Evolutionary conservation across 495 filamentous ascomycete species (phyloP).

Genomic region (Aspergillus egyptiacus): DNA sequence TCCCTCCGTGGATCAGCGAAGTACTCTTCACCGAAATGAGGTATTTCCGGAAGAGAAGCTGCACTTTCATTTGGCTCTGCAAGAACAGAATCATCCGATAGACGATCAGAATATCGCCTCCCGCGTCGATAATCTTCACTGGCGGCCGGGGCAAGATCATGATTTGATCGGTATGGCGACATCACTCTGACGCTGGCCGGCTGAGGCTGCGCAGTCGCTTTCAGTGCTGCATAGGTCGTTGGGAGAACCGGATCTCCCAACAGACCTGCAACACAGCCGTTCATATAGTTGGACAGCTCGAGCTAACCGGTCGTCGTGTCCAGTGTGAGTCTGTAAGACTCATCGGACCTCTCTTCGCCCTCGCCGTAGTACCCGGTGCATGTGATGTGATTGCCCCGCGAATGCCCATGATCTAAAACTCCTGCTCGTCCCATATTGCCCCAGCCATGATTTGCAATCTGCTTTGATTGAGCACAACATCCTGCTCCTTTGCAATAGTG

Average conservation of each 20-base stretch:
- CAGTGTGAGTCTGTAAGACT: no score
- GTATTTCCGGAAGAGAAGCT: background rate
- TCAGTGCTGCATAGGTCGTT: no score
- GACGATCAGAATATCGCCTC: background rate
- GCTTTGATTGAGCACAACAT: background rate
- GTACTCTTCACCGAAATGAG: background rate
- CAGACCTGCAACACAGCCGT: no score
- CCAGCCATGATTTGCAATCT: background rate
- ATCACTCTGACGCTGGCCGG: background rate
- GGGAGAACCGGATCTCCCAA: no score
- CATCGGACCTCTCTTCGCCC: no score
- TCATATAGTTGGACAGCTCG: no score
- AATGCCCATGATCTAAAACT: no score
- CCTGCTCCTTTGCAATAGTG: background rate
- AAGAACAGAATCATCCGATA: background rate
- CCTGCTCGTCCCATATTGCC: background rate
- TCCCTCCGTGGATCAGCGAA: slow-evolving; percentile 15
- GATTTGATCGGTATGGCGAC: background rate
- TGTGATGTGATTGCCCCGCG: no score
- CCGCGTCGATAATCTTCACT: background rate
- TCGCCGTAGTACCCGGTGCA: slow-evolving; percentile 25
- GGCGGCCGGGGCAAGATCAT: background rate
- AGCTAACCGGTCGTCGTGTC: no score
- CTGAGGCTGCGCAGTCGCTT: background rate
- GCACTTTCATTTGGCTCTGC: background rate